These are phyloP conservation scores for Pseudonitzschia multistriata DNA, from an alignment of 108 stramenopile genomes.

Conservation along the genomic window DNA sequence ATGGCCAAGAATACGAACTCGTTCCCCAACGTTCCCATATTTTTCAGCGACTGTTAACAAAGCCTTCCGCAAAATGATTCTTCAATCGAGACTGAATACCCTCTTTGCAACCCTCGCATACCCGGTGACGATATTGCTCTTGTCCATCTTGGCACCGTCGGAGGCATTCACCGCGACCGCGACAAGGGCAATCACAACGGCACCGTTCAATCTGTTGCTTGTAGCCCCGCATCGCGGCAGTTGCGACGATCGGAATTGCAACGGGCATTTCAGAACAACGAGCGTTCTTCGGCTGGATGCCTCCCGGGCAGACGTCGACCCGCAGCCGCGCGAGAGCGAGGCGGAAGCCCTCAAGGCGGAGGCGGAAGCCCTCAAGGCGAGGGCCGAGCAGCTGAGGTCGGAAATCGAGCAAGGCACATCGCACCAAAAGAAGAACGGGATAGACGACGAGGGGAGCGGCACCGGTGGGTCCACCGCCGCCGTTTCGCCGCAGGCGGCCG, in stretches of 20 bases:
- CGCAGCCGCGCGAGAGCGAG: background rate
- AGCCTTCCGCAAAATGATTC: no score
- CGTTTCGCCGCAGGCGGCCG: background rate
- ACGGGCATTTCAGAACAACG: background rate
- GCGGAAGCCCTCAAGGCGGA: conserved; percentile 8
- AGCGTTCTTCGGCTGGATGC: no score
- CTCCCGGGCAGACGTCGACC: no score
- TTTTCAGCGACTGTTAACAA: no score
- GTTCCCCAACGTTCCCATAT: no score
- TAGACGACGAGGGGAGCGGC: background rate
- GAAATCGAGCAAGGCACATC: conserved; percentile 18
- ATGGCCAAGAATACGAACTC: no score
- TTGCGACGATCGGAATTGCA: background rate
- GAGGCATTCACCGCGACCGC: background rate
- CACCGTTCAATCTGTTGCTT: no score
- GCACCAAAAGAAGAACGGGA: conserved; percentile 3
- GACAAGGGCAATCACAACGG: background rate
- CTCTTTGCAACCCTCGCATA: background rate
- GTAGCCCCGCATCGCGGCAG: no score
- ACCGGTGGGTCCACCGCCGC: background rate
- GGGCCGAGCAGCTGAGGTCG: conserved; percentile 20
- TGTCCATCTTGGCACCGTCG: background rate
- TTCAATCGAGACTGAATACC: no score
- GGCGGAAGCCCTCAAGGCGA: conserved; percentile 13
- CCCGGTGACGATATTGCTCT: background rate